These are phyloP conservation scores for Drechslera avenae DNA, from an alignment of 2,329 filamentous ascomycete species.

Conservation along the genomic window DNA sequence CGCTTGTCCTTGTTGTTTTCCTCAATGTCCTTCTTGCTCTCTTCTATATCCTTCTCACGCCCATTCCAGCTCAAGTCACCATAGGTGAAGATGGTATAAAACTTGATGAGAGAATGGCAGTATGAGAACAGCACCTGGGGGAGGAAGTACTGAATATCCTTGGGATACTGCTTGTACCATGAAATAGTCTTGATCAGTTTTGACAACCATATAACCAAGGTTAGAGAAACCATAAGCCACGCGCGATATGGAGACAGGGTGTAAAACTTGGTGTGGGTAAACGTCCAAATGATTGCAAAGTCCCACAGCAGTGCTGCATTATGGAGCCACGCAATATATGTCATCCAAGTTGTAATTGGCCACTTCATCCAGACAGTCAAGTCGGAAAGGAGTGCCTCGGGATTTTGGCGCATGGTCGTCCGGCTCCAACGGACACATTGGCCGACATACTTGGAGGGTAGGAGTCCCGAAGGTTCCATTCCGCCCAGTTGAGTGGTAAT, in stretches of 20 bases:
- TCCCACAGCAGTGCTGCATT: constrained; percentile 34
- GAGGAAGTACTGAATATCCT: constrained; percentile 28
- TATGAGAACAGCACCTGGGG: constrained; percentile 23
- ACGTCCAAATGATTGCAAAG: constrained; percentile 9
- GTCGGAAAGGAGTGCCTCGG: constrained; percentile 25
- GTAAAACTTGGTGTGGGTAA: constrained; percentile 16
- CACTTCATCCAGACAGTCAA: constrained; percentile 32
- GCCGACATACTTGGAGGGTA: constrained; percentile 17
- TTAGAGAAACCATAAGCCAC: constrained; percentile 1
- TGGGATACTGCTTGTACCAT: constrained; percentile 27
- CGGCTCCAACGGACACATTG: constrained; percentile 38
- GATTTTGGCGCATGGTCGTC: constrained; percentile 32
- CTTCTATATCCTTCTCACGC: too few relatives aligned
- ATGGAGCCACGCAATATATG: constrained; percentile 34
- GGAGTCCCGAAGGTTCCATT: background rate
- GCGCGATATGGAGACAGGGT: constrained; percentile 2
- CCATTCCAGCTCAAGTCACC: constrained; percentile 26
- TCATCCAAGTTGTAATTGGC: constrained; percentile 30
- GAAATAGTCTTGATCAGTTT: constrained; percentile 30
- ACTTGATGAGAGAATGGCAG: constrained; percentile 25
- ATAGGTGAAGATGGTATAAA: constrained; percentile 20
- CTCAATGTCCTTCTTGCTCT: too few relatives aligned
- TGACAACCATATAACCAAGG: constrained; percentile 21
- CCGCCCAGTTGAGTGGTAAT: constrained; percentile 56
- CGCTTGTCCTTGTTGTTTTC: too few relatives aligned